Evolutionary conservation across 1,139 yeast species (phyloP).

Genomic region (Candida sanyaensis): DNA sequence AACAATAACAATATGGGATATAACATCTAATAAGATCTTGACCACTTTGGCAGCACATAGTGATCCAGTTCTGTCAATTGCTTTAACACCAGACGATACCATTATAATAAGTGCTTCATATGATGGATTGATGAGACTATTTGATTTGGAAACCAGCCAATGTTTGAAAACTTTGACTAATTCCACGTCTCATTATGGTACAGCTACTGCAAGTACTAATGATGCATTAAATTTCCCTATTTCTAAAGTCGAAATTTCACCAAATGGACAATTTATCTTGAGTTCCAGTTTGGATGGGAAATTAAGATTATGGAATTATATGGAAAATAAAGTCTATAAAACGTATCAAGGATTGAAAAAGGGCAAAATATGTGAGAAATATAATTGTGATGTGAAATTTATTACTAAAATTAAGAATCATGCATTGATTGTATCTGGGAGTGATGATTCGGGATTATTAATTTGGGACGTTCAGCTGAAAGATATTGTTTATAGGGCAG

Average conservation of each 20-base stretch:
- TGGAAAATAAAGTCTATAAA: constrained; percentile 75
- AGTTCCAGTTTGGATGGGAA: constrained; percentile 83
- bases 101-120: constrained; percentile 85
- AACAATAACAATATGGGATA: constrained; percentile 89
- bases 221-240: constrained; percentile 64
- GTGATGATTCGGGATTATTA: constrained; percentile 58
- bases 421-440: constrained; percentile 63
- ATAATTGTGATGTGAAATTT: constrained; percentile 52
- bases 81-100: constrained; percentile 77
- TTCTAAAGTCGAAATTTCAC: constrained; percentile 70
- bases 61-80: constrained; percentile 80
- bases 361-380: constrained; percentile 43
- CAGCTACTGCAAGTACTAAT: constrained; percentile 59
- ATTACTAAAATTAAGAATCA: constrained; percentile 24
- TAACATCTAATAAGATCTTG: constrained; percentile 65
- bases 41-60: constrained; percentile 91
- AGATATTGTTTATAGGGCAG: constrained; percentile 42
- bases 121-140: constrained; percentile 87
- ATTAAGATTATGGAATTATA: constrained; percentile 79
- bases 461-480: constrained; percentile 80
- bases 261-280: constrained; percentile 78
- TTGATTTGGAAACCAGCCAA: constrained; percentile 88
- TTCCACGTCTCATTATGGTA: constrained; percentile 57
- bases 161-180: constrained; percentile 87
- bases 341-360: constrained; percentile 53